Conservation (phyloP, 306 rosid species). For the Pachyrhizus erosus region DNA sequence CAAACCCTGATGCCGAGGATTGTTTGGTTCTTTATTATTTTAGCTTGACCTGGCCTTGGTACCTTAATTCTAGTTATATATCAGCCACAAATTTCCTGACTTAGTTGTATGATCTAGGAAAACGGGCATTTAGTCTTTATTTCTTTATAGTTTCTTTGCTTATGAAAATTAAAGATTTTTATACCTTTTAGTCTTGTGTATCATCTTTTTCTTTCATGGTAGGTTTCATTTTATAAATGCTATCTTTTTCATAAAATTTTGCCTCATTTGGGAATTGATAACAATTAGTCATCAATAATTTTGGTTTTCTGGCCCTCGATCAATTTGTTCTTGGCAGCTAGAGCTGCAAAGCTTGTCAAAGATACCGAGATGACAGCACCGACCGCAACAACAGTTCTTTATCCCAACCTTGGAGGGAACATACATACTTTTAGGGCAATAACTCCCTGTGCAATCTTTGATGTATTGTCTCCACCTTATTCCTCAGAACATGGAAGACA, state of each 20-base stretch:
- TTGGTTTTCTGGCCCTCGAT: slow-evolving; percentile 14
- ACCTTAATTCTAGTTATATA: background rate
- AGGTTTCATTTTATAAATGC: background rate
- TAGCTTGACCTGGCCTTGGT: background rate
- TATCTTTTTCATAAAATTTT: background rate
- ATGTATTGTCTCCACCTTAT: slow-evolving; percentile 89
- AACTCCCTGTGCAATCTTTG: slow-evolving; percentile 93
- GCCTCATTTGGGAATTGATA: slow-evolving; percentile 1
- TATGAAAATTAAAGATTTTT: background rate
- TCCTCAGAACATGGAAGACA: slow-evolving; percentile 81
- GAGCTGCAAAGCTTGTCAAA: slow-evolving; percentile 83
- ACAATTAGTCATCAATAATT: slow-evolving; percentile 3
- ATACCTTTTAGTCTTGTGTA: background rate
- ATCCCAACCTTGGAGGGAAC: slow-evolving; percentile 90
- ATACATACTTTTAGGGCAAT: slow-evolving; percentile 84
- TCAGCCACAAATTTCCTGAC: background rate
- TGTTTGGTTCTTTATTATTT: background rate
- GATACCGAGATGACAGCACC: slow-evolving; percentile 86
- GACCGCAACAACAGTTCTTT: slow-evolving; percentile 76
- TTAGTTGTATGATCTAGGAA: slow-evolving; percentile 9
- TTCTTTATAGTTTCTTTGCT: background rate
- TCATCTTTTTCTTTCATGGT: background rate
- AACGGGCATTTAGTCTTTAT: background rate
- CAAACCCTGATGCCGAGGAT: background rate
- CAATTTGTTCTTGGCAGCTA: slow-evolving; percentile 60